These are phyloP conservation scores for Schizosaccharomyces octosporus DNA, from an alignment of 805 yeast genomes.

Conservation along the genomic window DNA sequence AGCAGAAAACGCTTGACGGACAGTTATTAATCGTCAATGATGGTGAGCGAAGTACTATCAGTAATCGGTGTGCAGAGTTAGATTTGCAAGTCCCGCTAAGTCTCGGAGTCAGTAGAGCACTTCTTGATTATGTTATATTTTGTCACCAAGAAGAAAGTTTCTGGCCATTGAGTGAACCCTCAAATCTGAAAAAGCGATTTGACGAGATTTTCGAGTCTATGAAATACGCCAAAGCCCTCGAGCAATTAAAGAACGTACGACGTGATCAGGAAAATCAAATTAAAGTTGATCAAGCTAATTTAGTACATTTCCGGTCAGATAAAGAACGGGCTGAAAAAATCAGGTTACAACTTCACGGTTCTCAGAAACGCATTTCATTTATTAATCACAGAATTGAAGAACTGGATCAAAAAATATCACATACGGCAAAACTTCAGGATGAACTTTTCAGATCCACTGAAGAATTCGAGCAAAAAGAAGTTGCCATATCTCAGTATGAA, in stretches of 20 bases:
- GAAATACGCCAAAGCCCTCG: conserved; percentile 75
- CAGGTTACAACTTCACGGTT: conserved; percentile 20
- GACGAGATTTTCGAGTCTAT: conserved; percentile 93
- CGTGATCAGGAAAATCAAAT: conserved; percentile 60
- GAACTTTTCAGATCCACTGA: conserved; percentile 50
- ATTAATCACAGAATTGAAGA: conserved; percentile 25
- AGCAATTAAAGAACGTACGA: conserved; percentile 44
- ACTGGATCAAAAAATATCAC: conserved; percentile 26
- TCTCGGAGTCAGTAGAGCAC: conserved; percentile 70
- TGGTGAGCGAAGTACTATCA: conserved; percentile 49
- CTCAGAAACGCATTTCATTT: conserved; percentile 21
- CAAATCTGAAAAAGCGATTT: conserved; percentile 66
- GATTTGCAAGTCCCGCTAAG: conserved; percentile 59
- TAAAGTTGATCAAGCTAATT: conserved; percentile 52
- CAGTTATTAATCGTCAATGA: conserved; percentile 38
- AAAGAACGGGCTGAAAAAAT: conserved; percentile 44
- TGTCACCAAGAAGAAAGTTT: conserved; percentile 93
- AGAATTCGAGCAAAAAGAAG: conserved; percentile 48
- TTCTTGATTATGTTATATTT: conserved; percentile 75
- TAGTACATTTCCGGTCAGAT: conserved; percentile 50
- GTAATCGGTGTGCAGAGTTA: conserved; percentile 62
- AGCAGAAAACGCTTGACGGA: conserved; percentile 81
- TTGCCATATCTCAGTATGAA: conserved; percentile 32
- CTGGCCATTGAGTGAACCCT: conserved; percentile 91
- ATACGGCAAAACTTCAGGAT: conserved; percentile 34